Base-by-base conservation (phyloP, 2,329 filamentous ascomycete species). In the Endoconidiophora laricicola region DNA sequence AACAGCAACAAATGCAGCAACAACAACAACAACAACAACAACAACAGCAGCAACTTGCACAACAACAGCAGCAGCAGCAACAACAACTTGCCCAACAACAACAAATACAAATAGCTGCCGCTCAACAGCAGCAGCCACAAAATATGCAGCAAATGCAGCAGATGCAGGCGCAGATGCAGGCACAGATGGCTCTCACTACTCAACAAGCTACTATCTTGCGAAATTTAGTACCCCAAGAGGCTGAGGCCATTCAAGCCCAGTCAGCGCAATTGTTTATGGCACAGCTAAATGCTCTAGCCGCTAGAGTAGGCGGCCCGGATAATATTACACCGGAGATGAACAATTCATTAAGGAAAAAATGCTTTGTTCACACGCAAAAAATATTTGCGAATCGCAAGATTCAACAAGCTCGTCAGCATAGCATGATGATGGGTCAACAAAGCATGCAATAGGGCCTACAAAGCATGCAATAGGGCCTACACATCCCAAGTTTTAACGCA, bases 371-470 rank as follows among this genome's bases (percentile, higher is more conserved):
- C 52, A 71, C 71, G 1, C 62, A 62, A 24, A n/a, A 23, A 40
- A 57, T 56, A 10, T 45, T 62, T n/a, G 53, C 68, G 1, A 57
- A 66, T 33, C 63, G 64, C 29, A 55, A 55, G 40, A 54, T 58
- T 39, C 64, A 65, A 45, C 51, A 59, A 42, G 52, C 54, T 36
- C 61, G 61, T 24, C 59, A 62, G 67, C 66, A 69, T 48, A 66
- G 68, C 23, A 75, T 76, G 68, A 72, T 33, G 29, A 33, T 73
- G 69, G 68, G 67, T 10, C 64, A 65, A 18, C 69, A 72, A 56
- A 69, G 67, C 38, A 71, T 72, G 67, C 70, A 46, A 37, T 33
- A 33, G 2, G n/a, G n/a, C n/a, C n/a, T 10, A 33, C 7, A 33
- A 7, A 9, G 9, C 26, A 9, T 33, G 9, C 26, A 10, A 7